These are phyloP conservation scores for Urtica urens DNA, from an alignment of 306 rosid species.

Conservation along the genomic window DNA sequence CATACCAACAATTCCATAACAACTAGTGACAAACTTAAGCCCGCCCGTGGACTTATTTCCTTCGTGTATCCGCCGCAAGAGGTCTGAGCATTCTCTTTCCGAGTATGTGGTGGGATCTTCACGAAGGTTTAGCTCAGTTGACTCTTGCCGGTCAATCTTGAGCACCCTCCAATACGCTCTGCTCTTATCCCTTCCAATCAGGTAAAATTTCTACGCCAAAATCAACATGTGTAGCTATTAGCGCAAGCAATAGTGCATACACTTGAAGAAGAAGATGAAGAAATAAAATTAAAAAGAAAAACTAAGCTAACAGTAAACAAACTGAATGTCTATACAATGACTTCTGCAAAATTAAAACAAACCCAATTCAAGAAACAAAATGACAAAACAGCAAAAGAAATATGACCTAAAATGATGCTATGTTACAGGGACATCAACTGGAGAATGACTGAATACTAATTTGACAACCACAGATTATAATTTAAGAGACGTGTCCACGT, in stretches of 20 bases:
- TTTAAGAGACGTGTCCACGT: not conserved
- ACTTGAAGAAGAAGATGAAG: too few relatives aligned
- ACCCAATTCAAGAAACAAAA: too few relatives aligned
- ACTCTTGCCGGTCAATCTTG: constrained; percentile 71
- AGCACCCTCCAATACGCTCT: constrained; percentile 76
- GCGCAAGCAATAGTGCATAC: too few relatives aligned
- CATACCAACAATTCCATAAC: constrained; percentile 93
- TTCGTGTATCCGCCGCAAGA: constrained; percentile 69
- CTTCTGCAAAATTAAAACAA: too few relatives aligned
- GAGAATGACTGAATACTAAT: too few relatives aligned
- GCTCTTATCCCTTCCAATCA: constrained; percentile 86
- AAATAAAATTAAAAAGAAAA: too few relatives aligned
- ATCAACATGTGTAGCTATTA: constrained; percentile 1
- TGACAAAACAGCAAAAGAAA: too few relatives aligned
- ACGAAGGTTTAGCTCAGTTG: constrained; percentile 47
- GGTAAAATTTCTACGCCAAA: constrained; percentile 59
- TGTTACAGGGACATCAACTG: too few relatives aligned
- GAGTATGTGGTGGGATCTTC: constrained; percentile 70
- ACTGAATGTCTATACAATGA: not conserved
- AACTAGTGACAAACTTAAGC: constrained; percentile 66
- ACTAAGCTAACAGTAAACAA: too few relatives aligned
- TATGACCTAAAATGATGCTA: not conserved
- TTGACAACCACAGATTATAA: not conserved
- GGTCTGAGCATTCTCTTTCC: constrained; percentile 70
- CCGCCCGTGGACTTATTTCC: constrained; percentile 92